Evolutionary conservation across 768 basidiomycete species (phyloP), one percentile per base, ranked within the genome.

Genomic region (Lactarius psammicola): DNA sequence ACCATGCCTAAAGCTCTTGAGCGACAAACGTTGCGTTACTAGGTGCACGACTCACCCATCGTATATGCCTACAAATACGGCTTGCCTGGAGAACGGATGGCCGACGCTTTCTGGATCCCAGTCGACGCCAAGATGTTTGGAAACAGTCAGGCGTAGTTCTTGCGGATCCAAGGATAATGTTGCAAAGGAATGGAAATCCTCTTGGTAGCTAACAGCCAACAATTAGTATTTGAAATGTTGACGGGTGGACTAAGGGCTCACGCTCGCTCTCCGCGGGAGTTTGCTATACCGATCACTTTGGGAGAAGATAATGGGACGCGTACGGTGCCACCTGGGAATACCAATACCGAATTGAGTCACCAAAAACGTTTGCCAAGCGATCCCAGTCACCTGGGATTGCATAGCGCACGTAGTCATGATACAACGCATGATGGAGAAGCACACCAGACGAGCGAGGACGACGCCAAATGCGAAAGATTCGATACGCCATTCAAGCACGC

Each of bases 1-100:
- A 8, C 95, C 95, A 72, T 97, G 95, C 9, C 92, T 94, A 65
- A n/a, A 33, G n/a, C 53, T 46, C 56, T 68, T 64, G 65, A 63
- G 28, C 33, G 8, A 31, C 18, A 7, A 13, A 59, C 10, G n/a
- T 1, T 26, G 28, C 44, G 49, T 57, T 18, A 54, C 33, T 64
- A 56, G 9, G 58, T 34, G 53, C n/a, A 38, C 34, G 59, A 74
- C 82, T 63, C 71, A 92, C 92, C 95, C 95, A 65, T 97, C 95
- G 74, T 94, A 97, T 63, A 97, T 88, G 34, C 94, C 95, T 42
- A 94, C 85, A 70, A 92, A 94, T 6, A 93, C 82, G 8, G 87
- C 90, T 75, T 97, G 93, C 33, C 85, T 78, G 1, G 90, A 82
- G 26, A 92, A 78, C 7, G 81, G 77, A 38, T 86, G 80, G 1